Percentiles rank a stretch among this genome's conserved stretches.
phyloP scores from a whole-genome alignment of 257 asterid species.

The Galeopsis tetrahit region DNA sequence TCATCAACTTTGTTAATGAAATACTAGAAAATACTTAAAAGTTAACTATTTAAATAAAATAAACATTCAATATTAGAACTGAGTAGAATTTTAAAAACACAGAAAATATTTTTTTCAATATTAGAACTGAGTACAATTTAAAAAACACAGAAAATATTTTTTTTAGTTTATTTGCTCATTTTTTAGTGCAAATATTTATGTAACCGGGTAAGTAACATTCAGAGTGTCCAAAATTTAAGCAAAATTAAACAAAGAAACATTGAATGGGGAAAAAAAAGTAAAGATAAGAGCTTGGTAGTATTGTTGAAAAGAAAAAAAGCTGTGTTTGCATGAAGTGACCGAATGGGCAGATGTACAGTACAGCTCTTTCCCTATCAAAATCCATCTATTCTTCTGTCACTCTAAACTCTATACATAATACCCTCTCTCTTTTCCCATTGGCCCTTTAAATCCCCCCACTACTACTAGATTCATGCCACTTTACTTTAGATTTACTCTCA shows the following conservation, averaged over 20 bases:
- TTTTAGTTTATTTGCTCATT: too few relatives aligned
- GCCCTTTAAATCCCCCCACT: conserved; percentile 36
- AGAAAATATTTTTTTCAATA: too few relatives aligned
- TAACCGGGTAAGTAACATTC: too few relatives aligned
- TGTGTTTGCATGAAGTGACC: conserved; percentile 64
- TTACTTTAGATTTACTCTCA: not conserved
- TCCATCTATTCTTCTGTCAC: conserved; percentile 37
- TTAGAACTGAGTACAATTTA: too few relatives aligned
- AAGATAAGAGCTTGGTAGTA: conserved; percentile 7
- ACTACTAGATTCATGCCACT: not conserved
- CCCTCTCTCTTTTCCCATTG: conserved; percentile 49
- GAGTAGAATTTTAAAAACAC: too few relatives aligned
- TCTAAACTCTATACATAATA: not conserved
- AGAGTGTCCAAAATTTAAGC: conserved; percentile 8
- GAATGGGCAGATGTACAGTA: conserved; percentile 47
- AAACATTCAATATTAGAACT: too few relatives aligned
- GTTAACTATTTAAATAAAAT: too few relatives aligned
- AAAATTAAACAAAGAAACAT: conserved; percentile 25
- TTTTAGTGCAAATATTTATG: too few relatives aligned
- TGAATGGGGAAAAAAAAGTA: conserved; percentile 30
- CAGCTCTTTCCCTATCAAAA: conserved; percentile 50
- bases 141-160: too few relatives aligned
- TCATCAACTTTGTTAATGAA: too few relatives aligned
- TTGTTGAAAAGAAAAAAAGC: conserved; percentile 34
- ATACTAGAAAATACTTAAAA: too few relatives aligned